These are phyloP conservation scores for Metschnikowia vanudenii DNA, from an alignment of 805 yeast genomes.

Conservation along the genomic window DNA sequence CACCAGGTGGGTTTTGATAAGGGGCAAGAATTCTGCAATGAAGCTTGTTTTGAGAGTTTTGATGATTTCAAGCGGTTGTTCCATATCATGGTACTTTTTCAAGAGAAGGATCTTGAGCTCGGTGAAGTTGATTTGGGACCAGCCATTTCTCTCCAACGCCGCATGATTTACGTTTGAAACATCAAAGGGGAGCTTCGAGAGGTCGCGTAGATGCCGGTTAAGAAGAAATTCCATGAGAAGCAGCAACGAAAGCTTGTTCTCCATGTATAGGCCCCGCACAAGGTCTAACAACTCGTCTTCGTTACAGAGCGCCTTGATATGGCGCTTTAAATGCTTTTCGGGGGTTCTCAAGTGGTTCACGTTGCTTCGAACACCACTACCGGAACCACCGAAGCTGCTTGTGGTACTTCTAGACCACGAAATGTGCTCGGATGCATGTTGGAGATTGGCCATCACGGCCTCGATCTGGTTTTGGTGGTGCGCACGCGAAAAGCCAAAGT, in stretches of 20 bases:
- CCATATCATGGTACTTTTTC: conserved; percentile 37
- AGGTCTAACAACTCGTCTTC: conserved; percentile 25
- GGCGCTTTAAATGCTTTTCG: conserved; percentile 4
- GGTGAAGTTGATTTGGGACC: conserved; percentile 22
- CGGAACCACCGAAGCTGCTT: no score
- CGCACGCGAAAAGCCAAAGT: conserved; percentile 4
- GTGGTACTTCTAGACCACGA: no score
- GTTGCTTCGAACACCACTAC: no score
- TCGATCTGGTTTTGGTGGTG: conserved; percentile 17
- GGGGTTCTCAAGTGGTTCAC: not conserved
- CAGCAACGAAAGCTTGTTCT: conserved; percentile 26
- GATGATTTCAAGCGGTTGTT: conserved; percentile 32
- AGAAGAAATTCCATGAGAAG: conserved; percentile 28
- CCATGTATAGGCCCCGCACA: conserved; percentile 24
- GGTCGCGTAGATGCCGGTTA: conserved; percentile 22
- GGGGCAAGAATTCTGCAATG: conserved; percentile 24
- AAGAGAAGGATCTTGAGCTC: conserved; percentile 33
- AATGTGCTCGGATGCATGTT: no score
- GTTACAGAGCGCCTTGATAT: conserved; percentile 19
- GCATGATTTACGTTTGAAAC: conserved; percentile 21
- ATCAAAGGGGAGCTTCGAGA: conserved; percentile 20
- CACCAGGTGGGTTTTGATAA: conserved; percentile 22
- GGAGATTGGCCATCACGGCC: conserved; percentile 29
- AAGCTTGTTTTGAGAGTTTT: conserved; percentile 31
- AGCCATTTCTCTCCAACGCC: conserved; percentile 22